A percentile compares a stretch with the other conserved stretches of the same genome.
phyloP scores from a whole-genome alignment of 192 early-diverging fungal genomes.

The Backusella macrospora region DNA sequence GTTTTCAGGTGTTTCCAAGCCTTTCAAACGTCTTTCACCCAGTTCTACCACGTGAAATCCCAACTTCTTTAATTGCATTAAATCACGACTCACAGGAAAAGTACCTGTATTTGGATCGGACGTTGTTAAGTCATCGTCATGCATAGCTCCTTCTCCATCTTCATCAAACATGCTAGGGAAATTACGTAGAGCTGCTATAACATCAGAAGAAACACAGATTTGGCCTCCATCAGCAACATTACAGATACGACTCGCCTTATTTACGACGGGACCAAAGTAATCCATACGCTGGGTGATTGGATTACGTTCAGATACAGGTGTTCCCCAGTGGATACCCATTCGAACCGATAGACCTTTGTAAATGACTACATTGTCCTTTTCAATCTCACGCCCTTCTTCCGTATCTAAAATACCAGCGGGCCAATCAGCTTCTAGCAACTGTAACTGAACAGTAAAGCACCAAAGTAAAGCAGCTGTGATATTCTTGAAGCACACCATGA shows the following conservation, averaged over 20 bases:
- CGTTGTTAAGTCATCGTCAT: not conserved
- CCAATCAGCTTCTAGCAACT: slow-evolving; percentile 85
- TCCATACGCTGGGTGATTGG: slow-evolving; percentile 92
- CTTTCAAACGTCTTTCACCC: slow-evolving; percentile 85
- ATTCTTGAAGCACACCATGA: slow-evolving; percentile 90
- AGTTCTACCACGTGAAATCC: slow-evolving; percentile 71
- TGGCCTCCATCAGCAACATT: slow-evolving; percentile 89
- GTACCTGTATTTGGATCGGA: slow-evolving; percentile 5
- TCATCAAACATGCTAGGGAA: slow-evolving; percentile 33
- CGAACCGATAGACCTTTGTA: slow-evolving; percentile 88
- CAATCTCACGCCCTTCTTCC: slow-evolving; percentile 74
- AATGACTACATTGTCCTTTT: slow-evolving; percentile 65
- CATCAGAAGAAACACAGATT: slow-evolving; percentile 85
- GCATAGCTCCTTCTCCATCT: not conserved
- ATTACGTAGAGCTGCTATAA: slow-evolving; percentile 42
- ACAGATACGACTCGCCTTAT: slow-evolving; percentile 82
- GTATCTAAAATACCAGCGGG: slow-evolving; percentile 81
- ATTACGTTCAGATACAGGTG: slow-evolving; percentile 86
- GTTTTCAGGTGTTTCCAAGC: slow-evolving; percentile 86
- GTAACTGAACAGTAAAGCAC: slow-evolving; percentile 86
- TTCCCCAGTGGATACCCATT: slow-evolving; percentile 93
- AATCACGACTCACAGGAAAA: slow-evolving; percentile 25
- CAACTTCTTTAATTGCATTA: slow-evolving; percentile 56
- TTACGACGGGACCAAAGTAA: slow-evolving; percentile 95
- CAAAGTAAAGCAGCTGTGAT: slow-evolving; percentile 81